Conservation (phyloP, 2,329 filamentous ascomycete species). For the Ophiostoma triangulosporum region DNA sequence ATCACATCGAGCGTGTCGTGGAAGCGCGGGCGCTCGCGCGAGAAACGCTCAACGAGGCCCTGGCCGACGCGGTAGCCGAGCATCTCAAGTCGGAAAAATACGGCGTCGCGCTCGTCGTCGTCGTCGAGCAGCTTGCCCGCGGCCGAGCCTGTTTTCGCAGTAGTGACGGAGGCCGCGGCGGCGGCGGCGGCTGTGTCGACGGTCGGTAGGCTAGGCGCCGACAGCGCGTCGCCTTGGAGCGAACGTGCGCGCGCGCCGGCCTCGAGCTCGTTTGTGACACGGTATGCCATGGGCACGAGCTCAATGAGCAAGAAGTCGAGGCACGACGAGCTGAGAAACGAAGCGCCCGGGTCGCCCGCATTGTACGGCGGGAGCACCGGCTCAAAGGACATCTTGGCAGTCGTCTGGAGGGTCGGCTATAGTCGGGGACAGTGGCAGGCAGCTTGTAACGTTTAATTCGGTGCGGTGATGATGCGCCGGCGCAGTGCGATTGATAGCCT, state of each 20-base stretch:
- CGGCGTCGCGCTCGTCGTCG: conserved; percentile 71
- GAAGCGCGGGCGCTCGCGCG: conserved; percentile 71
- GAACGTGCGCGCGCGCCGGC: conserved; percentile 22
- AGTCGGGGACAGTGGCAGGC: too few relatives aligned
- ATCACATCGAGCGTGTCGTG: conserved; percentile 89
- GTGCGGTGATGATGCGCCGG: background rate
- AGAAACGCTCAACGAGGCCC: conserved; percentile 86
- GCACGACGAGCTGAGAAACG: conserved; percentile 69
- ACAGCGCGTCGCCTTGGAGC: conserved; percentile 22
- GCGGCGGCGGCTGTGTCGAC: background rate
- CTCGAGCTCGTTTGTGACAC: conserved; percentile 63
- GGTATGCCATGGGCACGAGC: conserved; percentile 85
- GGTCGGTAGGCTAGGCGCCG: background rate
- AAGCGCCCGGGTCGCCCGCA: conserved; percentile 56
- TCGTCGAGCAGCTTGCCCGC: conserved; percentile 39
- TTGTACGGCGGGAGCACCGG: conserved; percentile 54
- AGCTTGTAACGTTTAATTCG: too few relatives aligned
- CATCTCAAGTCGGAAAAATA: conserved; percentile 70
- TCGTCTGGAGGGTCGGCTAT: too few relatives aligned
- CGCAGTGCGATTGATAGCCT: background rate
- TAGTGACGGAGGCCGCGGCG: conserved; percentile 8
- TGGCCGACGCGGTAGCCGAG: conserved; percentile 86
- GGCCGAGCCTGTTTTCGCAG: too few relatives aligned
- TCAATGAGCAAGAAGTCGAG: conserved; percentile 94
- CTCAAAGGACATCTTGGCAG: conserved; percentile 61